Evolutionary conservation across 805 yeast genomes (phyloP).

Genomic region (Saturnispora halmiae): DNA sequence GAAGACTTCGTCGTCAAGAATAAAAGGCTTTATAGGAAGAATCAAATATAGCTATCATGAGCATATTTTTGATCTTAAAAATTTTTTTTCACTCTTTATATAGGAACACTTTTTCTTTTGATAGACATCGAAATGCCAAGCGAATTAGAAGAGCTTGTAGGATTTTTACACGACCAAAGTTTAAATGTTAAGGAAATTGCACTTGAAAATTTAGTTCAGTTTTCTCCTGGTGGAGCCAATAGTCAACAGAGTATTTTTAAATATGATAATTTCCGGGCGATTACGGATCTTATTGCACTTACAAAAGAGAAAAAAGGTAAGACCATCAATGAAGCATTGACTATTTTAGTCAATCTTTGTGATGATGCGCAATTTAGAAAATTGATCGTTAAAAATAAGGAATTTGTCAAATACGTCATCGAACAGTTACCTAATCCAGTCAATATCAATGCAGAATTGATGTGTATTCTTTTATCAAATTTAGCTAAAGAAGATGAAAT

Average conservation of each 20-base stretch:
- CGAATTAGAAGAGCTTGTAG: constrained; percentile 42
- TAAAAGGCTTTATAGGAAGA: constrained; percentile 23
- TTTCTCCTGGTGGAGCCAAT: constrained; percentile 52
- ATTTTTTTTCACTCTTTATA: not conserved
- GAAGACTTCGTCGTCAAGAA: constrained; percentile 26
- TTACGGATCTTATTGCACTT: constrained; percentile 59
- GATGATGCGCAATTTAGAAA: constrained; percentile 58
- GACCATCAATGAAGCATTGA: constrained; percentile 56
- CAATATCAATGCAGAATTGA: constrained; percentile 67
- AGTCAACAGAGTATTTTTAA: constrained; percentile 57
- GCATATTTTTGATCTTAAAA: constrained; percentile 1
- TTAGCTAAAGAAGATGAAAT: constrained; percentile 70
- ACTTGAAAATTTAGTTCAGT: constrained; percentile 72
- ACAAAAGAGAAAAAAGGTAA: constrained; percentile 45
- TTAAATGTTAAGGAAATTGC: constrained; percentile 78
- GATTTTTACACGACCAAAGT: constrained; percentile 73
- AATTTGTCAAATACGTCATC: constrained; percentile 42
- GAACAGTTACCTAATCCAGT: constrained; percentile 43
- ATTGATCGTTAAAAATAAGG: constrained; percentile 54
- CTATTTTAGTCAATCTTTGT: constrained; percentile 76
- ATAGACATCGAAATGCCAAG: constrained; percentile 13
- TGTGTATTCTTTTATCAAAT: constrained; percentile 77
- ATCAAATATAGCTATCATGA: constrained; percentile 1
- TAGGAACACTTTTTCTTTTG: not conserved
- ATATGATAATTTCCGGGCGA: constrained; percentile 59